Evolutionary conservation across 176 grass and related monocot species (phyloP), one percentile per base, ranked within the genome.

Genomic region (Oryza punctata): DNA sequence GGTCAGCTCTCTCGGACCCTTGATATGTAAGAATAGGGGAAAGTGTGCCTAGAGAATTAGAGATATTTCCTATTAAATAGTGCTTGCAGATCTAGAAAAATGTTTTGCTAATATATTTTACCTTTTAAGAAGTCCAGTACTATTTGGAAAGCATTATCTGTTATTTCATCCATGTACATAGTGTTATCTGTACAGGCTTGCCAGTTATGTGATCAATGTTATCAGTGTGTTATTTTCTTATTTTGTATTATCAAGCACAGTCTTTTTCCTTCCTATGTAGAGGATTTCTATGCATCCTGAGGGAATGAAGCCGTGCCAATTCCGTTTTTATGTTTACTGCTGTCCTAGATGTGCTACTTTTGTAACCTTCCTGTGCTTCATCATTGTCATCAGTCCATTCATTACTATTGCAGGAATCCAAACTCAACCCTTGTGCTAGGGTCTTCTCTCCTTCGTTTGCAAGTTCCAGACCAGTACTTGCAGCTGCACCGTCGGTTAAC

Each of bases 401-500:
- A 72, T 72, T 49, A 87, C 63, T 81, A 50, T 91, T 91, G 67
- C 93, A 98, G 96, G 89, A 90, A 82, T 98, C 88, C 49, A 98
- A 95, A 84, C 92, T 98, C 82, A 98, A 95, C 81, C 92, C 96
- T 84, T 79, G 74, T 67, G 96, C 96, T 68, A 91, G 87, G 84
- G 79, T 84, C 83, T 98, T 98, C 26, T 91, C 93, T 79, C 96
- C 96, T 83, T 93, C 87, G 82, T 83, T 88, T 88, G 49, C 82
- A 54, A 98, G 88, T 85, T 77, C 79, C 70, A 93, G 81, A 82
- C 84, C 78, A 29, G 13, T 79, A 64, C 15, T 64, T 68, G 70
- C 85, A 85, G 81, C 85, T 68, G 79, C 44, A 40, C 59, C 96
- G 52, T 78, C 79, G 76, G 70, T 75, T 40, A 91, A 86, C 91